These are phyloP conservation scores for Globisporangium alternatum DNA, from an alignment of 352 stramenopile species.

Conservation along the genomic window DNA sequence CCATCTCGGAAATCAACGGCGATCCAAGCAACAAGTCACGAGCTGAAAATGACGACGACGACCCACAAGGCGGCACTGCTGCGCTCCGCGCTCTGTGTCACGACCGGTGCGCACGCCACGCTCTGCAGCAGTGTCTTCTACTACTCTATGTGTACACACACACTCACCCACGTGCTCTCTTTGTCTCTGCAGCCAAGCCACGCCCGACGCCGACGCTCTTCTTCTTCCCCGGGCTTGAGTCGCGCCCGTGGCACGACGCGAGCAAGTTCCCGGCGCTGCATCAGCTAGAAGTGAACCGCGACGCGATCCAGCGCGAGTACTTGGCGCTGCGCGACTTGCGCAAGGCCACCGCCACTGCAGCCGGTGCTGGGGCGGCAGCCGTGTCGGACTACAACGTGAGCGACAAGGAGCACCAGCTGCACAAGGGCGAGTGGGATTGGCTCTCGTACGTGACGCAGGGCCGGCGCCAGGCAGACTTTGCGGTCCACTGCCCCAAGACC, in stretches of 20 bases:
- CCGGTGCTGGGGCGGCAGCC: constrained; percentile 5
- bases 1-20: too few species aligned
- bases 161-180: background rate
- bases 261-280: constrained; percentile 54
- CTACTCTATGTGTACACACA: background rate
- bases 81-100: constrained; percentile 75
- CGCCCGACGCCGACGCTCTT: constrained; percentile 77
- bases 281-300: constrained; percentile 53
- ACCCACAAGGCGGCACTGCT: constrained; percentile 57
- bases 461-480: constrained; percentile 61
- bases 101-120: constrained; percentile 39
- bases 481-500: constrained; percentile 58
- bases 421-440: constrained; percentile 94
- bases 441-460: constrained; percentile 79
- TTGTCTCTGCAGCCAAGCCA: constrained; percentile 43
- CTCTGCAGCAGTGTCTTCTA: background rate
- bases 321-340: constrained; percentile 43
- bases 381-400: constrained; percentile 60
- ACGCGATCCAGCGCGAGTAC: constrained; percentile 61
- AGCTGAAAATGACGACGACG: constrained; percentile 26
- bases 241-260: constrained; percentile 56
- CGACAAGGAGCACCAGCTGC: constrained; percentile 74
- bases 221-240: constrained; percentile 72
- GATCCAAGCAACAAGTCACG: too few species aligned
- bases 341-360: constrained; percentile 6